Percentiles rank a stretch among this genome's conserved stretches.
Evolutionary conservation across 176 grass and related monocot genomes (phyloP).

Genomic region (Carex littledalei): DNA sequence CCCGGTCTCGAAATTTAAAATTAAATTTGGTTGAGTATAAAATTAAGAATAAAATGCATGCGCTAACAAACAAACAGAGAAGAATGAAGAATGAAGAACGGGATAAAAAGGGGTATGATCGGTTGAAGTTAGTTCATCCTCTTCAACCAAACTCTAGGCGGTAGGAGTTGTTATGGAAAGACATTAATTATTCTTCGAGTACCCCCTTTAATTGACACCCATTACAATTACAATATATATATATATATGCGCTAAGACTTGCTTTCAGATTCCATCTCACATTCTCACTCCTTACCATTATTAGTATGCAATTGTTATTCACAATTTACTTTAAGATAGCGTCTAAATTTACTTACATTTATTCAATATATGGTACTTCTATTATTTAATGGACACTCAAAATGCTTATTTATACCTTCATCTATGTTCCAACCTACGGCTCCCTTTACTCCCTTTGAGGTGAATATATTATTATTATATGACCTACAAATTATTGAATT

Average conservation of each 20-base stretch:
- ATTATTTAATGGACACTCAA: too few species aligned
- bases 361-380: too few species aligned
- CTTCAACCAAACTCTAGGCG: constrained; percentile 2
- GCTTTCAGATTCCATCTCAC: neutral
- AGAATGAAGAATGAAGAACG: neutral
- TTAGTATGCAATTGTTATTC: neutral
- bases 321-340: neutral
- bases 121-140: constrained; percentile 26
- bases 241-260: neutral
- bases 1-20: neutral
- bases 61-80: constrained; percentile 12
- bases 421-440: too few species aligned
- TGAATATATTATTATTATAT: too few species aligned
- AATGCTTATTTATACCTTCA: too few species aligned
- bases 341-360: too few species aligned
- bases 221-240: neutral
- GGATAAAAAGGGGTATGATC: constrained; percentile 1
- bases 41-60: neutral
- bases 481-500: too few species aligned
- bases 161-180: constrained; percentile 2
- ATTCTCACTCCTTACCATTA: neutral
- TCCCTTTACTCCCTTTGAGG: too few species aligned
- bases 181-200: neutral
- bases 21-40: too few species aligned
- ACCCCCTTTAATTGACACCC: neutral